phyloP scores from a whole-genome alignment of 768 basidiomycete species.

The Auriscalpium microsporum region DNA sequence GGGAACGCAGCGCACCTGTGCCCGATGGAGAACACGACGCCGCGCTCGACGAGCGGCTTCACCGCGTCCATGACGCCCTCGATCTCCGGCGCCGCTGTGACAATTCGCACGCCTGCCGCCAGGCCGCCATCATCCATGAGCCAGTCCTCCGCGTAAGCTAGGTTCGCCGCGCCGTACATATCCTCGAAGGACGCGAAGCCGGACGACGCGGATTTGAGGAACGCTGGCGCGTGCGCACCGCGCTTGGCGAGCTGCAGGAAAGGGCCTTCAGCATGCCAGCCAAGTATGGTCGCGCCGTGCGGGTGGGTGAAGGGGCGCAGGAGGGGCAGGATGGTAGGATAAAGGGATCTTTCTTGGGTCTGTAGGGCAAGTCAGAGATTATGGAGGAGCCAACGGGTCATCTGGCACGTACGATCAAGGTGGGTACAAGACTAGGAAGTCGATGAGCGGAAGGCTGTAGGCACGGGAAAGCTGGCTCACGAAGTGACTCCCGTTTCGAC shows the following conservation, averaged over 20 bases:
- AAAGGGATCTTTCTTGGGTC: conserved; percentile 74
- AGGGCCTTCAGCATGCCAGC: conserved; percentile 90
- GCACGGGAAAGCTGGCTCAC: conserved; percentile 35
- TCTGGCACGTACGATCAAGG: conserved; percentile 52
- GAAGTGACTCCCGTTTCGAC: conserved; percentile 85
- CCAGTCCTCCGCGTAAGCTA: conserved; percentile 62
- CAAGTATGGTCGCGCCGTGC: conserved; percentile 64
- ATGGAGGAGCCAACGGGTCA: not conserved
- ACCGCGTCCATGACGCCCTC: conserved; percentile 73
- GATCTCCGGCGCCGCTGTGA: conserved; percentile 84
- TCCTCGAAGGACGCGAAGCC: conserved; percentile 63
- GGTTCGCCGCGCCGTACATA: conserved; percentile 61
- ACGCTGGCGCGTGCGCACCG: conserved; percentile 70
- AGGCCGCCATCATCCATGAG: conserved; percentile 35
- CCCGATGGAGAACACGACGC: conserved; percentile 78
- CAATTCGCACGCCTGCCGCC: conserved; percentile 56
- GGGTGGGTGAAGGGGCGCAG: conserved; percentile 60
- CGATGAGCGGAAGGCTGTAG: not conserved
- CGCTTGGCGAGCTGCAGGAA: conserved; percentile 78
- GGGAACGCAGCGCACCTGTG: conserved; percentile 49
- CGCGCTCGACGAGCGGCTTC: conserved; percentile 47
- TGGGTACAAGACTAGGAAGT: conserved; percentile 20
- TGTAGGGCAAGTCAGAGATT: conserved; percentile 19
- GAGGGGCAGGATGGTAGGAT: conserved; percentile 60
- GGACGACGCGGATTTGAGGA: conserved; percentile 53